Percentiles rank a stretch among this genome's conserved stretches.
Conservation (phyloP, 768 basidiomycete species). For the Pleurotus tuber-regium region DNA sequence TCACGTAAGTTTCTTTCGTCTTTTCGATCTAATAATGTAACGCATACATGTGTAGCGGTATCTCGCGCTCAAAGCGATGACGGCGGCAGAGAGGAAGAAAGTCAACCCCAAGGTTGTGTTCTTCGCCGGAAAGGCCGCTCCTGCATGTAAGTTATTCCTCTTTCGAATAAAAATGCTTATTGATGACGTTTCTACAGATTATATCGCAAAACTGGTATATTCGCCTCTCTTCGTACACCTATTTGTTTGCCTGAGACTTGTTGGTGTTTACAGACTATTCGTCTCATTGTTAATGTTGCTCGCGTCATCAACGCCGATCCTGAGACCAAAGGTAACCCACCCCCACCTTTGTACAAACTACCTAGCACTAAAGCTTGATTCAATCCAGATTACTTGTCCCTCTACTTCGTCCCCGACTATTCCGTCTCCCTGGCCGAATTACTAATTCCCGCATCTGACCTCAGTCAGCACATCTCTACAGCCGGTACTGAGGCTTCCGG, state of each 20-base stretch:
- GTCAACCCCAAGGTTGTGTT: conserved; percentile 87
- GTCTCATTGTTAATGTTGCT: conserved; percentile 90
- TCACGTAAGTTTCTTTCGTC: conserved; percentile 48
- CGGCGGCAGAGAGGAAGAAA: conserved; percentile 76
- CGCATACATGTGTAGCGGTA: conserved; percentile 56
- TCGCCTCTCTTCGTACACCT: not conserved
- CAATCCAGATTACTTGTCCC: conserved; percentile 74
- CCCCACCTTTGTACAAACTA: not conserved
- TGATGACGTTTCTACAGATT: conserved; percentile 46
- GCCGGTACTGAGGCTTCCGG: conserved; percentile 91
- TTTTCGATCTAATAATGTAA: not conserved
- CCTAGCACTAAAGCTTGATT: conserved; percentile 40
- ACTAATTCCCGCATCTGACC: conserved; percentile 89
- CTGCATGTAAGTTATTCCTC: conserved; percentile 62
- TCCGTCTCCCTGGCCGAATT: conserved; percentile 81
- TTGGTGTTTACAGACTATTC: conserved; percentile 64
- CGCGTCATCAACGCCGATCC: conserved; percentile 79
- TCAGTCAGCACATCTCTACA: conserved; percentile 95
- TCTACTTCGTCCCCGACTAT: conserved; percentile 98
- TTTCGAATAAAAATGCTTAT: not conserved
- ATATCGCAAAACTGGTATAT: conserved; percentile 83
- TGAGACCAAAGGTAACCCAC: conserved; percentile 4
- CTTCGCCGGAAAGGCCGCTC: conserved; percentile 97
- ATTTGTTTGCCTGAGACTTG: not conserved
- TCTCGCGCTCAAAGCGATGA: conserved; percentile 75